Percentiles rank a stretch among this genome's conserved stretches.
These are phyloP conservation scores for Jatropha multifida DNA, from an alignment of 441 rosid species.

Conservation along the genomic window DNA sequence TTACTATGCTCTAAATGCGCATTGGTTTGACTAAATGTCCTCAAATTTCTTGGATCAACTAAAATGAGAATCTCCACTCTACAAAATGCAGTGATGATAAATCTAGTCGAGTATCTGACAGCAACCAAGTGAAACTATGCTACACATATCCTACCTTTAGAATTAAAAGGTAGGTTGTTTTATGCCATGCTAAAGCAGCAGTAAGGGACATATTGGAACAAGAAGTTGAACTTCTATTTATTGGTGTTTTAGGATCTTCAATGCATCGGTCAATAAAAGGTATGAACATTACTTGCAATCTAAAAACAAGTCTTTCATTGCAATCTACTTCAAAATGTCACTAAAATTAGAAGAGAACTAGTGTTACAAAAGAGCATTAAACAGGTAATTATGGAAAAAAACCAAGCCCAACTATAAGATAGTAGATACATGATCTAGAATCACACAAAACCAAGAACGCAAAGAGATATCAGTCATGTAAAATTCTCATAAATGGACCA, in stretches of 20 bases:
- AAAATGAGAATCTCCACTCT: background rate
- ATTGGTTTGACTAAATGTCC: background rate
- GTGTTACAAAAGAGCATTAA: background rate
- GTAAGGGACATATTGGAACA: too few relatives aligned
- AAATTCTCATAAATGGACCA: background rate
- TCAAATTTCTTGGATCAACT: background rate
- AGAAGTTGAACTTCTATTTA: too few relatives aligned
- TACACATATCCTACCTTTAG: background rate
- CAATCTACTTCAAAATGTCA: background rate
- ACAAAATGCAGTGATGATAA: background rate
- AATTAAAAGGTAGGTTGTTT: too few relatives aligned
- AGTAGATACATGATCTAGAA: background rate
- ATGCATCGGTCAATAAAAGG: too few relatives aligned
- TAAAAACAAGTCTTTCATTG: background rate
- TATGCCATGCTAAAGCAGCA: too few relatives aligned
- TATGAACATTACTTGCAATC: too few relatives aligned
- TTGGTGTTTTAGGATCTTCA: too few relatives aligned
- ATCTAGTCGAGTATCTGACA: background rate
- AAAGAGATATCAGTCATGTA: background rate
- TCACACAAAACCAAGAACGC: background rate
- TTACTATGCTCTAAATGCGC: slow-evolving; percentile 30
- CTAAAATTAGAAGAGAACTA: background rate
- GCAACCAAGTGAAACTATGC: background rate
- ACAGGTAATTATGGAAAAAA: background rate
- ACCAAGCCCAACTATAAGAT: background rate